These are phyloP conservation scores for Diversispora eburnea DNA, from an alignment of 192 early-diverging fungal genomes.

Conservation along the genomic window DNA sequence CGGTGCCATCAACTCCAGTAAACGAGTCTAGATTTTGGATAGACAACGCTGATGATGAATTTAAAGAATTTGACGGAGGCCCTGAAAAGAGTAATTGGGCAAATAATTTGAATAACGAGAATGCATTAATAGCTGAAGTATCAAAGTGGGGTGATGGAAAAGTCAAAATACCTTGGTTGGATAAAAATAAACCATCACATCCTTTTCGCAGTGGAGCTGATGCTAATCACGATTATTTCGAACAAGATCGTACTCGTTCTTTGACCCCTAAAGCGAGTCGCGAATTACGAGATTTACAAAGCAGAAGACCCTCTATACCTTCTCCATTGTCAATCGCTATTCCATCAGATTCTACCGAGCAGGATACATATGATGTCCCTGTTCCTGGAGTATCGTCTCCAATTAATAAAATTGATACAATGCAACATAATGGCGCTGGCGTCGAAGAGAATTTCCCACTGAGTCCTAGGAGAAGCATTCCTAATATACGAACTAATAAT, in stretches of 20 bases:
- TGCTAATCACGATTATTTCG: background rate
- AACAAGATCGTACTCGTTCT: background rate
- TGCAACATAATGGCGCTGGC: background rate
- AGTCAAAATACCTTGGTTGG: conserved; percentile 13
- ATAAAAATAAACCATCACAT: background rate
- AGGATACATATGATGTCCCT: background rate
- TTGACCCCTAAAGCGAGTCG: background rate
- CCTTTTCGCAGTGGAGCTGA: background rate
- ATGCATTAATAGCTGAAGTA: background rate
- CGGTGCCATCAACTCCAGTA: conserved; percentile 1
- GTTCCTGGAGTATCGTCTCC: background rate
- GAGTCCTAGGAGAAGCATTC: conserved; percentile 18
- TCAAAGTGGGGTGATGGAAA: conserved; percentile 6
- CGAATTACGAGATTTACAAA: conserved; percentile 9
- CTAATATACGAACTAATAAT: conserved; percentile 15
- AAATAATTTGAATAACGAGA: conserved; percentile 16
- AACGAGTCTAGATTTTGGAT: background rate
- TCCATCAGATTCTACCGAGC: conserved; percentile 4
- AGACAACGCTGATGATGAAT: background rate
- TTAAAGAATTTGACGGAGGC: conserved; percentile 17
- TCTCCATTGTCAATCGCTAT: conserved; percentile 23
- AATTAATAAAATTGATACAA: background rate
- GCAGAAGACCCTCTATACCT: conserved; percentile 9
- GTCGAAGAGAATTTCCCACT: conserved; percentile 14
- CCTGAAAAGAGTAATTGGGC: background rate